Base-by-base conservation (phyloP, 1,139 yeast genomes). In the Groenewaldozyma sp. region DNA sequence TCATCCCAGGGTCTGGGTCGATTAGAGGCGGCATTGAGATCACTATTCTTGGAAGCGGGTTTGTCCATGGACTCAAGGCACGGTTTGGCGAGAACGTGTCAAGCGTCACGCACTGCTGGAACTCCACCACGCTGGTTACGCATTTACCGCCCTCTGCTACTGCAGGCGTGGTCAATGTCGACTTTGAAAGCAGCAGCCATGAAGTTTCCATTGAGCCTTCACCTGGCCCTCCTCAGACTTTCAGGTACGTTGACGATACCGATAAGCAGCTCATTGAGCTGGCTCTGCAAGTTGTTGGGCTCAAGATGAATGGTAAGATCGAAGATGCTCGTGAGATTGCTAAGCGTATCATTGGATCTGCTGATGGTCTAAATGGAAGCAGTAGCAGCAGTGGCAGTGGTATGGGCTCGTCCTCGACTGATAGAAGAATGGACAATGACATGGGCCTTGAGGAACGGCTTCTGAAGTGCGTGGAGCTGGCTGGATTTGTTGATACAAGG, bases 1-100 rank as follows among this genome's bases (percentile, higher is more conserved):
- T 87, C 7, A 86, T 87, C 42, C 97, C 97, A 1, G 81, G 91
- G 0, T 91, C 82, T 56, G 97, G 97, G 4, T 94, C 96, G 6
- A 72, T 86, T 20, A 73, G 94, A 53, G 96, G 97, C 49, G 96
- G 96, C 34, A 81, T 86, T 38, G 97, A 87, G 56, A 83, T 87
- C 10, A 88, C 96, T 0, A 63, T 87, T 34, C 66, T 87, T 34
- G 97, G 97, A 2, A 71, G 76, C 40, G 83, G 84, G 48, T 87
- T 87, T 66, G 75, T 78, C 41, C 82, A 82, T 21, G 94, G 94
- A 2, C 68, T 86, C 48, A 67, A 70, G 29, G 93, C 86, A 24
- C 81, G 80, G 57, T 88, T 87, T 62, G 96, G 96, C 34, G 76
- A 82, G 4, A 79, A 78, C 55, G 70, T 73, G 46, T 93, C 95